Evolutionary conservation across 257 asterid genomes (phyloP).

Genomic region (Anisodus acutangulus): DNA sequence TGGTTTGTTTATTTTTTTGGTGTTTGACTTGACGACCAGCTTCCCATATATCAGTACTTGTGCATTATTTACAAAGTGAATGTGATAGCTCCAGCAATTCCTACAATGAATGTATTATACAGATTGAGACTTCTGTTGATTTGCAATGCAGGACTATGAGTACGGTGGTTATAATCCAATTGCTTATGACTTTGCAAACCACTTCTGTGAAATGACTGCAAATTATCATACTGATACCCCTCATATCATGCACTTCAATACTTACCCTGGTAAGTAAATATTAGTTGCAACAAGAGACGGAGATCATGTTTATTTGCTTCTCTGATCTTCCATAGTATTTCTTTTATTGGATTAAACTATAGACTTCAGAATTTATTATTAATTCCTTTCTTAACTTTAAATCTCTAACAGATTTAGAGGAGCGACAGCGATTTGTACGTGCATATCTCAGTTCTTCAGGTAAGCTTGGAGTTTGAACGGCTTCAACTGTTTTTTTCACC

Average conservation of each 20-base stretch:
- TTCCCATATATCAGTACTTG: not conserved
- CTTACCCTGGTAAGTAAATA: conserved; percentile 70
- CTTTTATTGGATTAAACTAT: not conserved
- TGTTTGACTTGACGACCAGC: not conserved
- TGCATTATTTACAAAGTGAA: not conserved
- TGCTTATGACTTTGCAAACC: conserved; percentile 93
- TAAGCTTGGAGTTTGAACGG: conserved; percentile 32
- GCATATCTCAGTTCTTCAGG: conserved; percentile 77
- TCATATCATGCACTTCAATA: conserved; percentile 76
- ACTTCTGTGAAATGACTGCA: conserved; percentile 97
- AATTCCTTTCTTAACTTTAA: conserved; percentile 8
- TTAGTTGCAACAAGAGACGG: not conserved
- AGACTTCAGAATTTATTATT: not conserved
- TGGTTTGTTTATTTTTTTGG: not conserved
- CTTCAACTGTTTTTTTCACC: conserved; percentile 25
- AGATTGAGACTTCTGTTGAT: not conserved
- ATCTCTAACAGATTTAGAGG: conserved; percentile 60
- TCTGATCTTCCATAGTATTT: not conserved
- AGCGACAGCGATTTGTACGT: conserved; percentile 67
- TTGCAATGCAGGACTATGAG: conserved; percentile 72
- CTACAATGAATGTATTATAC: not conserved
- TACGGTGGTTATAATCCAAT: conserved; percentile 89
- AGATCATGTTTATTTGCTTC: not conserved
- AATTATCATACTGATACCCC: conserved; percentile 88
- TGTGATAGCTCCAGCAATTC: not conserved